Base-by-base conservation (phyloP, 2,329 filamentous ascomycete species). In the Calonectria multiphialidica region DNA sequence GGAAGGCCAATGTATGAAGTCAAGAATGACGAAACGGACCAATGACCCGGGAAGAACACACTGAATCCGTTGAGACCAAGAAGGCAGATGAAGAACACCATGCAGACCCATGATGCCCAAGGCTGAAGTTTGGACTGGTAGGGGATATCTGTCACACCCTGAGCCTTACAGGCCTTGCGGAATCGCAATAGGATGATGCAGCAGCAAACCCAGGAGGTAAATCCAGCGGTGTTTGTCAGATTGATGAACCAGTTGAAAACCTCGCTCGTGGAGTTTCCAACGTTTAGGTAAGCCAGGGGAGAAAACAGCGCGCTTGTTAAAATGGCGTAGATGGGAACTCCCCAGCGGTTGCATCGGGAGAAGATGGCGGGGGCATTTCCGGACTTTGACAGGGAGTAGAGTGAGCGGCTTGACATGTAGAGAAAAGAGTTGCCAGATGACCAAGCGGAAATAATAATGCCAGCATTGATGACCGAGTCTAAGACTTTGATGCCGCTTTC, bases 1-100 rank as follows among this genome's bases (percentile, higher is more conserved):
- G 90, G 90, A 61, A 93, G 89, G 10, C 91, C 91, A n/a, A 93
- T 87, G 76, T 93, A 93, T 0, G 90, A 87, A 0, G 91, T 92
- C 30, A 93, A 83, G 77, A 93, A 93, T 61, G 82, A 86, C 23
- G 84, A 85, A 0, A 86, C 86, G 13, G 86, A 87, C 87, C 89
- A 93, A 21, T 90, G 85, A 5, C 85, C 84, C 0, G 89, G 88
- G 81, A 90, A 91, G 80, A 93, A 93, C 3, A 91, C 89, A 44
- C 88, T 87, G 79, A 93, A 93, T 1, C 92, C 92, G 72, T 93
- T 93, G 78, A 92, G 86, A 2, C 93, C 80, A 3, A 84, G 83
- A 21, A 93, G 83, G 64, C 91, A 84, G 1, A 81, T 82, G 76
- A 92, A 90, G 25, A 85, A 83, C 6, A 87, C 80, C 23, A 92